Evolutionary conservation across 768 basidiomycete genomes (phyloP).

Genomic region (Macrolepiota dolichaula): DNA sequence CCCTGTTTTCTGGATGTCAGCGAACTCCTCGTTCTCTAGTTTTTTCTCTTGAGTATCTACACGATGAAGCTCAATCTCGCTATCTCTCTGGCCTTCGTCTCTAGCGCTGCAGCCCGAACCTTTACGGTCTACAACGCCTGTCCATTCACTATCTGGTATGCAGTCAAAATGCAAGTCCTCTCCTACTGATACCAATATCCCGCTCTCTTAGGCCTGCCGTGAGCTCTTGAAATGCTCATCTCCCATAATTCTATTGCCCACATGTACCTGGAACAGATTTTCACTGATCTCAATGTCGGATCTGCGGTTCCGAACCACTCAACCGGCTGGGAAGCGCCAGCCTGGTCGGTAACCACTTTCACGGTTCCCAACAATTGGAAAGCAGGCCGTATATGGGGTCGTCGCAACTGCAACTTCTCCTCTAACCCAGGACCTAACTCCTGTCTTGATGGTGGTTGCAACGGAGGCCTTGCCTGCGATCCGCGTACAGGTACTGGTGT

Average conservation of each 20-base stretch:
- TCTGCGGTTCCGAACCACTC: slow-evolving; percentile 29
- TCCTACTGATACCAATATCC: background rate
- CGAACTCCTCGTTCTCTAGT: background rate
- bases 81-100: slow-evolving; percentile 8
- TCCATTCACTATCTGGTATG: slow-evolving; percentile 64
- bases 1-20: background rate
- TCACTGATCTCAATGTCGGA: slow-evolving; percentile 54
- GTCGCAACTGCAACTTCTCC: slow-evolving; percentile 59
- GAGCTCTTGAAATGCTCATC: background rate
- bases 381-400: slow-evolving; percentile 54
- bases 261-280: slow-evolving; percentile 38
- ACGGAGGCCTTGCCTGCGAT: slow-evolving; percentile 57
- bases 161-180: background rate
- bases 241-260: background rate
- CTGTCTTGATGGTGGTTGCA: slow-evolving; percentile 61
- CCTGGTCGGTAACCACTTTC: slow-evolving; percentile 38
- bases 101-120: slow-evolving; percentile 7
- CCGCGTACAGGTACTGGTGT: slow-evolving; percentile 48
- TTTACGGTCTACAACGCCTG: slow-evolving; percentile 52
- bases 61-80: slow-evolving; percentile 11
- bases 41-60: background rate
- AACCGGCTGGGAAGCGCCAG: slow-evolving; percentile 42
- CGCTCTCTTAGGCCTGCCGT: slow-evolving; percentile 31
- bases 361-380: slow-evolving; percentile 61
- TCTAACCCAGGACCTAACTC: slow-evolving; percentile 44